Conservation (phyloP, 1,284 basidiomycete genomes). For the Ganoderma sinense region DNA sequence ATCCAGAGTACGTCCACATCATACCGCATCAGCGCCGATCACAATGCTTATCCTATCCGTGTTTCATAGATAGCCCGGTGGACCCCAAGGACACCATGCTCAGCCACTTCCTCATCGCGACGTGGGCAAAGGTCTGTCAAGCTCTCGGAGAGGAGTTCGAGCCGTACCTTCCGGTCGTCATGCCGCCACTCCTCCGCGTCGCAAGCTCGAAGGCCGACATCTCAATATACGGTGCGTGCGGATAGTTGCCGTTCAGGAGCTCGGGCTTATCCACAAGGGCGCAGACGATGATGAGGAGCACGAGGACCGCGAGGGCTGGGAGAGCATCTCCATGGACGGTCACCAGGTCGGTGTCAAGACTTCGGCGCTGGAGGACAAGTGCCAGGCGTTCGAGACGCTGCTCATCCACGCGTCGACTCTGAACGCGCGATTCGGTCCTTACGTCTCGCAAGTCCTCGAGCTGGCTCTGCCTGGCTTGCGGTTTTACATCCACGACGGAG, state of each 20-base stretch:
- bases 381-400: conserved; percentile 86
- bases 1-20: conserved; percentile 69
- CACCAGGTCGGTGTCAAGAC: conserved; percentile 81
- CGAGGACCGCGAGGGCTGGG: conserved; percentile 76
- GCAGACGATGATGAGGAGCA: conserved; percentile 61
- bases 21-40: background rate
- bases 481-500: conserved; percentile 85
- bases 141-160: conserved; percentile 84
- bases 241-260: background rate
- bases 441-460: conserved; percentile 73
- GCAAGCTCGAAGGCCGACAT: conserved; percentile 85
- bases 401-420: conserved; percentile 82
- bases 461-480: conserved; percentile 74
- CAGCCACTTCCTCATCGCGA: conserved; percentile 74
- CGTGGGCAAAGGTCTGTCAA: conserved; percentile 86
- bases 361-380: conserved; percentile 86
- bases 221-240: conserved; percentile 68
- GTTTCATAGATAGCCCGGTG: conserved; percentile 63
- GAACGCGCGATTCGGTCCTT: conserved; percentile 74
- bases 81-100: conserved; percentile 74
- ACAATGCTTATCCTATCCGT: background rate
- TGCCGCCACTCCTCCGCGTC: conserved; percentile 78
- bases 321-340: conserved; percentile 78
- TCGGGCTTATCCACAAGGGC: background rate
- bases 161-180: conserved; percentile 83